Conservation (phyloP, 1,284 basidiomycete genomes). For the Ustilago cynodontis region DNA sequence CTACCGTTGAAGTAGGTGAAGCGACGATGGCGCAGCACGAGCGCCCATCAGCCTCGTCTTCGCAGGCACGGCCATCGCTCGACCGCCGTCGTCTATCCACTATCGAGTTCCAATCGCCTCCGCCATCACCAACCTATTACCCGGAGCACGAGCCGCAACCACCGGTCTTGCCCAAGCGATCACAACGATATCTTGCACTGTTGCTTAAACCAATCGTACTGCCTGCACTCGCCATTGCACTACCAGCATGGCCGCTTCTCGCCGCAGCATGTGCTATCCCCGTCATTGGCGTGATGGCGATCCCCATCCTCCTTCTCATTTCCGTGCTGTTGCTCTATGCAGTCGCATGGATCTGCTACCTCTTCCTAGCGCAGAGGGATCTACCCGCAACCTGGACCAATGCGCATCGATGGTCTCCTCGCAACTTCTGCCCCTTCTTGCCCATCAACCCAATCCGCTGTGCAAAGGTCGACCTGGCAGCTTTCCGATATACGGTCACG, state of each 20-base stretch:
- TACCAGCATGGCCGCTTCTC: slow-evolving; percentile 62
- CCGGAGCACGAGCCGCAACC: slow-evolving; percentile 31
- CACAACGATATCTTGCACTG: slow-evolving; percentile 43
- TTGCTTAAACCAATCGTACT: slow-evolving; percentile 53
- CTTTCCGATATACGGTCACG: slow-evolving; percentile 58
- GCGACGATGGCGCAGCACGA: slow-evolving; percentile 34
- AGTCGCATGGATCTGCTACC: slow-evolving; percentile 68
- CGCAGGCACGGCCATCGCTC: slow-evolving; percentile 10
- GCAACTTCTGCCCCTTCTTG: slow-evolving; percentile 57
- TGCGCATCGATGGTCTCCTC: slow-evolving; percentile 21
- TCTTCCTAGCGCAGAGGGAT: slow-evolving; percentile 66
- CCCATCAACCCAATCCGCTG: slow-evolving; percentile 65
- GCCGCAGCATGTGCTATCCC: slow-evolving; percentile 58
- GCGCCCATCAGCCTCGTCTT: slow-evolving; percentile 7
- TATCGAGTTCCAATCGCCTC: slow-evolving; percentile 20
- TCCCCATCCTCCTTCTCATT: slow-evolving; percentile 66
- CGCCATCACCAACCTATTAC: slow-evolving; percentile 49
- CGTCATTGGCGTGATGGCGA: slow-evolving; percentile 62
- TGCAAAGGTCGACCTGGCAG: slow-evolving; percentile 63
- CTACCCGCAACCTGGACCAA: slow-evolving; percentile 52
- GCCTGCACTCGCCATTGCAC: slow-evolving; percentile 52
- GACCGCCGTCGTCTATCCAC: slow-evolving; percentile 24
- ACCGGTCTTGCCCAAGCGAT: slow-evolving; percentile 32
- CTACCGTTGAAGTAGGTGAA: background rate
- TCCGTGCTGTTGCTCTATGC: slow-evolving; percentile 64